phyloP scores from a whole-genome alignment of 805 yeast genomes.

The Candida vaughaniae region DNA sequence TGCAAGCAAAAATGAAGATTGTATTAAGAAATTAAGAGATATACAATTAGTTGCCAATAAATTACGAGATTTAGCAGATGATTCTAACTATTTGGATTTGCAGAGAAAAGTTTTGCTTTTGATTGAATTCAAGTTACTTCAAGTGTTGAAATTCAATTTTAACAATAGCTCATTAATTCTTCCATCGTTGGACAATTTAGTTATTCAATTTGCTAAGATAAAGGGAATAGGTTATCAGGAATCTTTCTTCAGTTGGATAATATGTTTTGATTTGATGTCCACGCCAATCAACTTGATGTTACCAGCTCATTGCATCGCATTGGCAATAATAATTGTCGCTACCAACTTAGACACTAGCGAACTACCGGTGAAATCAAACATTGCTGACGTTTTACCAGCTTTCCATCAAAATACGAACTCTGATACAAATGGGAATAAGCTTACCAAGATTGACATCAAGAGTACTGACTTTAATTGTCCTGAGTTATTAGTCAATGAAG shows the following conservation, averaged over 20 bases:
- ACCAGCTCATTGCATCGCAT: conserved; percentile 75
- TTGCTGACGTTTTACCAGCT: conserved; percentile 9
- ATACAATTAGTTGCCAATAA: conserved; percentile 52
- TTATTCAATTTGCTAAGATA: conserved; percentile 59
- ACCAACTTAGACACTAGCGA: conserved; percentile 45
- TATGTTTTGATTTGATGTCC: conserved; percentile 69
- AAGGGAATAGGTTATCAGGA: conserved; percentile 45
- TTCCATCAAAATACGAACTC: conserved; percentile 6
- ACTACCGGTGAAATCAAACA: conserved; percentile 12
- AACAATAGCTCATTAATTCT: conserved; percentile 49
- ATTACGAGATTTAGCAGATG: conserved; percentile 33
- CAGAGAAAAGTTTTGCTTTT: conserved; percentile 57
- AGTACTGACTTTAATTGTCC: conserved; percentile 42
- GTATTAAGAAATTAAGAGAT: conserved; percentile 71
- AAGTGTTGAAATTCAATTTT: conserved; percentile 78
- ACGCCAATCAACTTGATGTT: conserved; percentile 66
- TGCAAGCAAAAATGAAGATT: conserved; percentile 80
- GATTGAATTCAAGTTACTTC: conserved; percentile 71
- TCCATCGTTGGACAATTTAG: conserved; percentile 57
- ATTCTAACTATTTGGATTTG: conserved; percentile 40
- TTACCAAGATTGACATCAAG: conserved; percentile 21
- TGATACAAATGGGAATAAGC: conserved; percentile 1
- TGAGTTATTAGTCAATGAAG: conserved; percentile 46
- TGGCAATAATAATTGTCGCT: conserved; percentile 64
- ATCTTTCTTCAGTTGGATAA: conserved; percentile 66